phyloP scores from a whole-genome alignment of 495 filamentous ascomycete species.

The Xylaria palmicola region DNA sequence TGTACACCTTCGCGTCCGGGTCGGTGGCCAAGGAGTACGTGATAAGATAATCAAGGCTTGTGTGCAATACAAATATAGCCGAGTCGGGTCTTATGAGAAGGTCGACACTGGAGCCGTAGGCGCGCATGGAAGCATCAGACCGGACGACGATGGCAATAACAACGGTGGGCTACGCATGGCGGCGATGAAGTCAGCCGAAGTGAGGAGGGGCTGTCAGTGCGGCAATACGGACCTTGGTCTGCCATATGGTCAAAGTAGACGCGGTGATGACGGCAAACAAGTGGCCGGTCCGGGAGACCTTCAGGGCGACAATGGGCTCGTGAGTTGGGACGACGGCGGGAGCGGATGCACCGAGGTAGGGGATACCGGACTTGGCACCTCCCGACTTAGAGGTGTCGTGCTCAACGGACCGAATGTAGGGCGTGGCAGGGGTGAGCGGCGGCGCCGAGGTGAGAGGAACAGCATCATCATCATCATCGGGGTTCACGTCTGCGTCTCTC shows the following conservation, averaged over 20 bases:
- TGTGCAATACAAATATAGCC: slow-evolving; percentile 89
- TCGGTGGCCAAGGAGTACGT: slow-evolving; percentile 93
- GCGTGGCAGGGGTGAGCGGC: slow-evolving; percentile 46
- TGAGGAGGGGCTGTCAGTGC: background rate
- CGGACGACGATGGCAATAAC: slow-evolving; percentile 82
- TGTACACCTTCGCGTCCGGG: slow-evolving; percentile 77
- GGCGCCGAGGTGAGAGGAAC: slow-evolving; percentile 43
- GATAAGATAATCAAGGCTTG: slow-evolving; percentile 81
- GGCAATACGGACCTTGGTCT: slow-evolving; percentile 74
- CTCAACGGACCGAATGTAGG: slow-evolving; percentile 53
- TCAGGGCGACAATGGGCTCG: slow-evolving; percentile 69
- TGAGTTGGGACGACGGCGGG: slow-evolving; percentile 34
- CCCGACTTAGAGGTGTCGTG: slow-evolving; percentile 41
- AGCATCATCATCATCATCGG: slow-evolving; percentile 20
- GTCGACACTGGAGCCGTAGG: slow-evolving; percentile 81
- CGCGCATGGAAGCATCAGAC: slow-evolving; percentile 70
- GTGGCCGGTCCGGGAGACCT: slow-evolving; percentile 76
- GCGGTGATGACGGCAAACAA: slow-evolving; percentile 87
- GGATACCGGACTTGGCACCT: slow-evolving; percentile 9
- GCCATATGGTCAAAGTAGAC: slow-evolving; percentile 85
- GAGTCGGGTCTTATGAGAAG: slow-evolving; percentile 89
- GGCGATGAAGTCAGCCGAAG: slow-evolving; percentile 22
- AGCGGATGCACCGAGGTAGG: slow-evolving; percentile 6
- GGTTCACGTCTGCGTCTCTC: slow-evolving; percentile 28
- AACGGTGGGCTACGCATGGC: slow-evolving; percentile 69